A percentile compares a stretch with the other conserved stretches of the same genome.
Evolutionary conservation across 108 stramenopile genomes (phyloP).

Genomic region (Licmophora abbreviata): DNA sequence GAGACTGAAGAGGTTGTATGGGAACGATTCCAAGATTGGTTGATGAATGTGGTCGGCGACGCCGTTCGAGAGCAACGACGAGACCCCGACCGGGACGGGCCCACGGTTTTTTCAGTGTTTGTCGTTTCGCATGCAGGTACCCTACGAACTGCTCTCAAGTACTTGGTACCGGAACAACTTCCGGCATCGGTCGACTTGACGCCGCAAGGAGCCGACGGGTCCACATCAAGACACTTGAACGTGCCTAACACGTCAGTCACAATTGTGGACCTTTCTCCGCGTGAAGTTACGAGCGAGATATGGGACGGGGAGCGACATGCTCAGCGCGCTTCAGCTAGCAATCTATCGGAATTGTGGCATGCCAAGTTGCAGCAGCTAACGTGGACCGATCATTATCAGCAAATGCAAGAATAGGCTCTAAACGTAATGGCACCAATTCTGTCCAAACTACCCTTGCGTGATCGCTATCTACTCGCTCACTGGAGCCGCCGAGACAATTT

Average conservation of each 20-base stretch:
- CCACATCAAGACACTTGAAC: background rate
- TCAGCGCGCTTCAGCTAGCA: too few relatives aligned
- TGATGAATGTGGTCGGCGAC: constrained; percentile 25
- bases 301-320: too few relatives aligned
- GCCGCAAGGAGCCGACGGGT: constrained; percentile 5
- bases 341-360: too few relatives aligned
- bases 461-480: background rate
- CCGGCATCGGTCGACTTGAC: constrained; percentile 8
- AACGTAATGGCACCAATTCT: too few relatives aligned
- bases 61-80: constrained; percentile 10
- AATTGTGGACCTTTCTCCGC: constrained; percentile 13
- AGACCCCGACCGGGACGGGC: background rate
- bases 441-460: too few relatives aligned
- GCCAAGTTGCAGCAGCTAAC: too few relatives aligned
- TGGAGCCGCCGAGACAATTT: constrained; percentile 60
- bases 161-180: constrained; percentile 28
- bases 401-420: too few relatives aligned
- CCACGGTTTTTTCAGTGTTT: constrained; percentile 30
- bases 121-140: constrained; percentile 46
- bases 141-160: constrained; percentile 31
- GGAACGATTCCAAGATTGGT: constrained; percentile 30
- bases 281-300: too few relatives aligned
- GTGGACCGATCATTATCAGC: too few relatives aligned
- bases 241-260: constrained; percentile 15
- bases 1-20: constrained; percentile 45